Percentiles rank a stretch among this genome's conserved stretches.
Conservation (phyloP, 257 asterid species). For the Henckelia pumila region DNA sequence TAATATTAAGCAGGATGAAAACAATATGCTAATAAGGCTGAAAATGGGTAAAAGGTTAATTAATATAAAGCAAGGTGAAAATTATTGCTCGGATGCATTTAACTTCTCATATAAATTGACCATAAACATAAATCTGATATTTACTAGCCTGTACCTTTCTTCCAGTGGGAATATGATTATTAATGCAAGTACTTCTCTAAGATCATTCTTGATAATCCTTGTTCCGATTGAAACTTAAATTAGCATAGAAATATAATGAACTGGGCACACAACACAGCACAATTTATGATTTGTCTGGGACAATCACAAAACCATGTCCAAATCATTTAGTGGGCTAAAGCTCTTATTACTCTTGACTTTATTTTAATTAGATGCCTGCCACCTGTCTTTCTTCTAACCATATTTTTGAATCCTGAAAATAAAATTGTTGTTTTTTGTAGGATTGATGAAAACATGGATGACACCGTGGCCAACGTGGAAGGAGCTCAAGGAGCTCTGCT, state of each 20-base stretch:
- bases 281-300: not conserved
- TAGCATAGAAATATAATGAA: not conserved
- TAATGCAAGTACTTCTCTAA: not conserved
- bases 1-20: not conserved
- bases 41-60: not conserved
- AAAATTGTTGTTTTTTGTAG: constrained; percentile 35
- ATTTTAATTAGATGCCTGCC: too few species aligned
- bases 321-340: not conserved
- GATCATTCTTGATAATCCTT: not conserved
- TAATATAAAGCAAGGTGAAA: not conserved
- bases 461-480: constrained; percentile 76
- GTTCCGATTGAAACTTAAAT: not conserved
- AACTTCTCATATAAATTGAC: not conserved
- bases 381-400: not conserved
- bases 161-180: not conserved
- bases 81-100: not conserved
- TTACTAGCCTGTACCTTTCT: not conserved
- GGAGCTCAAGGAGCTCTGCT: constrained; percentile 92
- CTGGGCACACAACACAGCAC: not conserved
- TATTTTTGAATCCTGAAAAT: constrained; percentile 18
- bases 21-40: not conserved
- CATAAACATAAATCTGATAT: not conserved
- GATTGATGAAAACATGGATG: constrained; percentile 93
- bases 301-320: not conserved
- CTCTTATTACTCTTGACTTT: not conserved